Evolutionary conservation across 768 basidiomycete genomes (phyloP).

Genomic region (Podaxis mareebaensis): DNA sequence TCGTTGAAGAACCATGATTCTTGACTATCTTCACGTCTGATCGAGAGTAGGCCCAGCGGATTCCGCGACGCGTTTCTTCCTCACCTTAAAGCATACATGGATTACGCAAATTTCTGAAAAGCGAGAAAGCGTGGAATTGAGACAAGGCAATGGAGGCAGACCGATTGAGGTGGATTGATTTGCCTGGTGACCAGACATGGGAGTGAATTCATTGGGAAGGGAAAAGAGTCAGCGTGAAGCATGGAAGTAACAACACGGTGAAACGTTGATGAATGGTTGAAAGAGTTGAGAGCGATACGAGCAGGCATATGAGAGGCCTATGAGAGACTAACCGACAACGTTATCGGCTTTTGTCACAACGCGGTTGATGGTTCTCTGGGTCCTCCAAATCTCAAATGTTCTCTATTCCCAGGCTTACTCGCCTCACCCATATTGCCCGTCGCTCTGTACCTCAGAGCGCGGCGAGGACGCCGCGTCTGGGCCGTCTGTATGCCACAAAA

Average conservation of each 20-base stretch:
- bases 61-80: neutral
- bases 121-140: neutral
- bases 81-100: neutral
- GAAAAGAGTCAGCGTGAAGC: neutral
- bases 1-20: neutral
- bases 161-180: conserved; percentile 8
- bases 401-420: conserved; percentile 16
- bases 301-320: neutral
- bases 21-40: neutral
- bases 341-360: neutral
- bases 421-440: neutral
- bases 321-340: neutral
- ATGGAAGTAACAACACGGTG: neutral
- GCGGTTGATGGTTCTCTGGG: neutral
- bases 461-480: neutral
- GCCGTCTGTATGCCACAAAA: conserved; percentile 8
- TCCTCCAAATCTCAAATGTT: conserved; percentile 8
- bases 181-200: neutral
- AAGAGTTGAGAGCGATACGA: too few species aligned
- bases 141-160: conserved; percentile 1
- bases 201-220: neutral
- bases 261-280: too few species aligned
- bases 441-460: neutral
- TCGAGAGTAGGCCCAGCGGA: neutral
- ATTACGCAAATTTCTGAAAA: neutral